Conservation (phyloP, 208 protist species). For the Naegleria fowleri region DNA sequence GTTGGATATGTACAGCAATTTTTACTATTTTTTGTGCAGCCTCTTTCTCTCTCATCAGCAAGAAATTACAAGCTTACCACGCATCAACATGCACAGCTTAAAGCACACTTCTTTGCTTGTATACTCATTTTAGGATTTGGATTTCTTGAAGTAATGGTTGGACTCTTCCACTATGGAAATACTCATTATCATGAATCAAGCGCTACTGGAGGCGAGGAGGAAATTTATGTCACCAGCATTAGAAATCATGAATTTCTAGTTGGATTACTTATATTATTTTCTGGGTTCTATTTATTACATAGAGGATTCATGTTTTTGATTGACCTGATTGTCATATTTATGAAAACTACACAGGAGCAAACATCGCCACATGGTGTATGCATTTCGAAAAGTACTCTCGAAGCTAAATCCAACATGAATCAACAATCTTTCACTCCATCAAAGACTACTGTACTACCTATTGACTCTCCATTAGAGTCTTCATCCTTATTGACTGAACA, state of each 20-base stretch:
- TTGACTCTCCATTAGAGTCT: not conserved
- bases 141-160: not conserved
- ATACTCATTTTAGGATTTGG: not conserved
- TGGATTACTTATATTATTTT: not conserved
- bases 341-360: not conserved
- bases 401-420: not conserved
- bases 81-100: not conserved
- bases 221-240: not conserved
- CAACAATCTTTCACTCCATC: not conserved
- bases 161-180: not conserved
- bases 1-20: not conserved
- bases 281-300: not conserved
- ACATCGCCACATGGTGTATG: not conserved
- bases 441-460: no score
- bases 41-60: not conserved
- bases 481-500: not conserved
- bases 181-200: not conserved
- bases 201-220: not conserved
- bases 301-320: constrained; percentile 5
- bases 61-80: not conserved
- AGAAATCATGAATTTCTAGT: not conserved
- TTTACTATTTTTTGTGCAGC: not conserved
- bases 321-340: not conserved
- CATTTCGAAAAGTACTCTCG: not conserved
- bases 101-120: not conserved